Percentiles rank a stretch among this genome's conserved stretches.
These are phyloP conservation scores for Allium fistulosum DNA, from an alignment of 106 monocot genomes.

Conservation along the genomic window DNA sequence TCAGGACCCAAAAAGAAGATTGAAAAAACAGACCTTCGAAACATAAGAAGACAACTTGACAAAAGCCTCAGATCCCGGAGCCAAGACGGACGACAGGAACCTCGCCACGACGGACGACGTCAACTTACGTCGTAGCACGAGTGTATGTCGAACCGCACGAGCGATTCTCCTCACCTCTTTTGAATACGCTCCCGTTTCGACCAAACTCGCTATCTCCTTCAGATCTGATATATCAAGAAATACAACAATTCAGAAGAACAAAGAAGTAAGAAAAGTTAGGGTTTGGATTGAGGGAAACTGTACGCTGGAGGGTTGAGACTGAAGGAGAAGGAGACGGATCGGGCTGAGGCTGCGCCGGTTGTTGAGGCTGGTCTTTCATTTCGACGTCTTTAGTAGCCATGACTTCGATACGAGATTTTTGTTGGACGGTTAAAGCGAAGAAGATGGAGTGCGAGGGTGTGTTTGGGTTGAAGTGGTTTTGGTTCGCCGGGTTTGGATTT, in stretches of 20 bases:
- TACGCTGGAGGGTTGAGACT: slow-evolving; percentile 2
- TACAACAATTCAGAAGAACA: neutral
- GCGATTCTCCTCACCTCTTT: slow-evolving; percentile 89
- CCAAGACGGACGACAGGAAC: slow-evolving; percentile 47
- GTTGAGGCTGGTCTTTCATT: slow-evolving; percentile 1
- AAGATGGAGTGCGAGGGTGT: neutral
- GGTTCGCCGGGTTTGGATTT: neutral
- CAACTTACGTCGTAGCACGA: slow-evolving; percentile 66
- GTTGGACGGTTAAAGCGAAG: neutral
- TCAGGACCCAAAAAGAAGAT: neutral
- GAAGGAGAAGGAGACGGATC: neutral
- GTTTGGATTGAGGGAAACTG: slow-evolving; percentile 4
- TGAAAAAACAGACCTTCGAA: slow-evolving; percentile 43
- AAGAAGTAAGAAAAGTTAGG: neutral
- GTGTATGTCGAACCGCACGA: slow-evolving; percentile 82
- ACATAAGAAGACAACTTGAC: slow-evolving; percentile 53
- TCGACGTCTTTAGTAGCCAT: slow-evolving; percentile 3
- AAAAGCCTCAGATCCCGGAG: slow-evolving; percentile 58
- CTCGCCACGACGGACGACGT: slow-evolving; percentile 23
- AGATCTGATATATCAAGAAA: slow-evolving; percentile 34
- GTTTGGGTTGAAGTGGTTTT: neutral
- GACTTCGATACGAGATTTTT: no score
- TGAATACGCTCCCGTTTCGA: slow-evolving; percentile 68
- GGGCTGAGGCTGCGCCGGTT: neutral
- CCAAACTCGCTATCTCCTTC: slow-evolving; percentile 81